These are phyloP conservation scores for Globisporangium barbulae DNA, from an alignment of 352 stramenopile species.

Conservation along the genomic window DNA sequence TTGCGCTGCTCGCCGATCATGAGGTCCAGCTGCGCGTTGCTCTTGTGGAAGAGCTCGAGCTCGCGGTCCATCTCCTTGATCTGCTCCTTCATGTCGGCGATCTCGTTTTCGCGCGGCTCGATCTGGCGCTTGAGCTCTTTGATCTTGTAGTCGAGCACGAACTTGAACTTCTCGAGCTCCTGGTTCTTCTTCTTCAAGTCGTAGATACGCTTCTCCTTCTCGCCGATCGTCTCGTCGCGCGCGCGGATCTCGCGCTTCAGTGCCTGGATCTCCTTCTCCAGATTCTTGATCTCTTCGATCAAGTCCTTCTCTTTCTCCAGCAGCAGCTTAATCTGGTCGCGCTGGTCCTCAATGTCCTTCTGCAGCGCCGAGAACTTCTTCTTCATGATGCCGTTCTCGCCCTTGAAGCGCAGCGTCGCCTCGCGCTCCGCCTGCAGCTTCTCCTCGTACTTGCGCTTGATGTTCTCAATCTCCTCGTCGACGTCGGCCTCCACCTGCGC, in stretches of 20 bases:
- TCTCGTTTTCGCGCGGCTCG: conserved; percentile 93
- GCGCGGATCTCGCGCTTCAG: conserved; percentile 95
- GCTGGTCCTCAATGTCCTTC: conserved; percentile 92
- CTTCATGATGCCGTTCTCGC: conserved; percentile 93
- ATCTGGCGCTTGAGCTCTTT: conserved; percentile 95
- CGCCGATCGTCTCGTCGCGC: conserved; percentile 92
- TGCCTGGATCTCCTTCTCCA: conserved; percentile 91
- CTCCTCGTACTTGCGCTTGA: conserved; percentile 87
- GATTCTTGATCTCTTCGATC: conserved; percentile 76
- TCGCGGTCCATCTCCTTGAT: conserved; percentile 96
- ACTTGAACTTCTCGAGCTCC: conserved; percentile 96
- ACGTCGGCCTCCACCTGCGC: conserved; percentile 81
- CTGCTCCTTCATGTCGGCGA: conserved; percentile 91
- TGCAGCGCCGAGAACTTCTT: conserved; percentile 90
- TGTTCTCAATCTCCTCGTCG: conserved; percentile 82
- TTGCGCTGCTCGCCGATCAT: conserved; percentile 91
- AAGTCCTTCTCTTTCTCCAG: conserved; percentile 88
- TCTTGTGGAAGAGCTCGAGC: conserved; percentile 94
- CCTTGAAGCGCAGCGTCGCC: conserved; percentile 88
- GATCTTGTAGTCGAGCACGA: conserved; percentile 97
- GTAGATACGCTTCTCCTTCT: conserved; percentile 95
- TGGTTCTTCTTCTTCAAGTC: conserved; percentile 96
- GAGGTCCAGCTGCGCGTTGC: conserved; percentile 89
- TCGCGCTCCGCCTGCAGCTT: conserved; percentile 86
- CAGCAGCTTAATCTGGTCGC: conserved; percentile 86